Base-by-base conservation (phyloP, 768 basidiomycete genomes). In the Russula griseocarnosa region DNA sequence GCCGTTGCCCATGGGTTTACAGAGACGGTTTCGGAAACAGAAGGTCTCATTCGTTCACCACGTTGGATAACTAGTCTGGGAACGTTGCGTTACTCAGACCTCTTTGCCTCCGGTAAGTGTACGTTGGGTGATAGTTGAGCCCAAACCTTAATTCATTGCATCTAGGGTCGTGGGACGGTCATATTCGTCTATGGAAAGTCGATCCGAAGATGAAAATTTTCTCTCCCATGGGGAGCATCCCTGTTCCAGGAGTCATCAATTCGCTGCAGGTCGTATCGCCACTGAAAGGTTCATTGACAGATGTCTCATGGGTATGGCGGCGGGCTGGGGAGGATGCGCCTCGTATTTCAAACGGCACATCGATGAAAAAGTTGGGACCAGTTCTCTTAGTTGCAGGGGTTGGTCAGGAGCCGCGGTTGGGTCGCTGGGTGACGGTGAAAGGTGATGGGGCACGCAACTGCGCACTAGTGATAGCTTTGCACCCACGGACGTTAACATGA, bases 1-100 rank as follows among this genome's bases (percentile, higher is more conserved):
- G 80, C 88, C 7, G 77, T 98, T 51, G 91, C 93, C 4, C 97
- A 99, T 73, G 97, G 97, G 5, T 75, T 94, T 50, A 82, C 90
- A 67, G 84, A 89, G 73, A 77, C 79, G 7, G 74, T 80, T 16
- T 90, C 88, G 1, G 83, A 88, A 61, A 85, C 86, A 0, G 92
- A 91, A 70, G 91, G 90, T 20, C 70, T 82, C 42, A 81, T 96
- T 50, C 81, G 80, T 51, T 88, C 86, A 30, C 91, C 94, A 24
- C 82, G 96, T 24, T 98, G 95, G 94, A 86, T 99, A 72, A 96
- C 93, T 1, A 81, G 92, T 0, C 76, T 98, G 46, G 87, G 88
- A 14, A 81, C 84, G 63, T 76, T 98, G 58, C 85, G 87, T 24
- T 98, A 97, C 74, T 92, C 94, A 8, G 93, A 99, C 73, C 71